phyloP scores from a whole-genome alignment of 257 asterid species.

The Cynanchum wilfordii region DNA sequence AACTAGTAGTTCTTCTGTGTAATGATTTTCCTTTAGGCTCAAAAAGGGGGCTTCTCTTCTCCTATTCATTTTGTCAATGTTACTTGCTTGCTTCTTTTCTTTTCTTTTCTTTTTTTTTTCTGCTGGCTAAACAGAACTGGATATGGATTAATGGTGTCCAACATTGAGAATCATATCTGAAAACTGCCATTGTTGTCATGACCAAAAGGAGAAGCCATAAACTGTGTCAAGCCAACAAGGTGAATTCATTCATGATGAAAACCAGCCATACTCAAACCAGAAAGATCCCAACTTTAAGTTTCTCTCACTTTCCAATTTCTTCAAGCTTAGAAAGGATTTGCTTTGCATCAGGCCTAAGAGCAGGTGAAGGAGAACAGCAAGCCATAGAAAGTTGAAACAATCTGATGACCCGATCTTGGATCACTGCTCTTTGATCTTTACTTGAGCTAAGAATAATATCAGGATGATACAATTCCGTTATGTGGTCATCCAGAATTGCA shows the following conservation, averaged over 20 bases:
- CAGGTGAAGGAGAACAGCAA: conserved; percentile 72
- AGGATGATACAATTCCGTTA: conserved; percentile 52
- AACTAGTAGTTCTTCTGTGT: background rate
- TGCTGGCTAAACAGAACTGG: background rate
- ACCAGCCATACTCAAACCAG: background rate
- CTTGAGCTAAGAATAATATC: conserved; percentile 46
- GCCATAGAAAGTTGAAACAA: conserved; percentile 76
- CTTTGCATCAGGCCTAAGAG: conserved; percentile 55
- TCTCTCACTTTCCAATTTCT: conserved; percentile 46
- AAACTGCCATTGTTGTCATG: background rate
- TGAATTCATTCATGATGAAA: background rate
- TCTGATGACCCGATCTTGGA: conserved; percentile 43
- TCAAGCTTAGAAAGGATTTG: conserved; percentile 67
- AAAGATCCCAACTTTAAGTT: background rate
- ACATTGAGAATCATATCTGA: background rate
- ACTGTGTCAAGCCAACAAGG: background rate
- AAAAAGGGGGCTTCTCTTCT: background rate
- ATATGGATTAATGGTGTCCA: background rate
- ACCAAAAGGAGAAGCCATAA: background rate
- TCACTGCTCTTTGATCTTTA: conserved; percentile 28
- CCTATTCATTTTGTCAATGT: background rate
- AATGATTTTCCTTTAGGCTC: background rate
- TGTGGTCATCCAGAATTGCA: conserved; percentile 69
- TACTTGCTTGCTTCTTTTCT: background rate
- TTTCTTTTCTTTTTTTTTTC: too few species aligned